These are phyloP conservation scores for Fraxinus greggii DNA, from an alignment of 305 asterid genomes.

Conservation along the genomic window DNA sequence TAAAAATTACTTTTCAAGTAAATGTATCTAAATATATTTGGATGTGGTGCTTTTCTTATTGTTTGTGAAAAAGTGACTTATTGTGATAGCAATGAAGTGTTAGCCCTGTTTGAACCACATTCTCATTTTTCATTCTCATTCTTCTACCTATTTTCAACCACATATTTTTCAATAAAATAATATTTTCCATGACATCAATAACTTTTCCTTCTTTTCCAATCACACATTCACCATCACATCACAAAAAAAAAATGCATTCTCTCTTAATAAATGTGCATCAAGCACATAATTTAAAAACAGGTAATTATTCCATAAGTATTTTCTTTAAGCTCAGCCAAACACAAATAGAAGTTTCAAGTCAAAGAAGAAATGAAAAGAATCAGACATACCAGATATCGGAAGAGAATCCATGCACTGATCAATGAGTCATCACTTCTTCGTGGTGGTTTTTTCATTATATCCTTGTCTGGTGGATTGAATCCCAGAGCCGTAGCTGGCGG, in stretches of 20 bases:
- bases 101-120: no score
- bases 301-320: background rate
- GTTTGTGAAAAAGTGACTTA: background rate
- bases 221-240: no score
- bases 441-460: conserved; percentile 80
- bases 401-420: conserved; percentile 90
- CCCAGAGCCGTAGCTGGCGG: conserved; percentile 98
- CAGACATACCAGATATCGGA: conserved; percentile 71
- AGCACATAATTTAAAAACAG: no score
- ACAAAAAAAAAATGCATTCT: no score
- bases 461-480: conserved; percentile 90
- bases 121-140: no score
- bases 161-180: no score
- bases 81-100: no score
- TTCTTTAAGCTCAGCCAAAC: background rate
- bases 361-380: background rate
- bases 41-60: background rate
- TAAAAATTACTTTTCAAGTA: background rate
- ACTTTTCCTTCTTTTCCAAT: no score
- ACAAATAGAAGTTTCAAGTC: background rate
- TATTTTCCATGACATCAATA: no score
- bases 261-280: no score
- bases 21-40: background rate
- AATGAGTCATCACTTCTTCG: conserved; percentile 89
- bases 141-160: no score